Conservation (phyloP, 2,329 filamentous ascomycete genomes). For the Coniosporium tulheliwenetii region DNA sequence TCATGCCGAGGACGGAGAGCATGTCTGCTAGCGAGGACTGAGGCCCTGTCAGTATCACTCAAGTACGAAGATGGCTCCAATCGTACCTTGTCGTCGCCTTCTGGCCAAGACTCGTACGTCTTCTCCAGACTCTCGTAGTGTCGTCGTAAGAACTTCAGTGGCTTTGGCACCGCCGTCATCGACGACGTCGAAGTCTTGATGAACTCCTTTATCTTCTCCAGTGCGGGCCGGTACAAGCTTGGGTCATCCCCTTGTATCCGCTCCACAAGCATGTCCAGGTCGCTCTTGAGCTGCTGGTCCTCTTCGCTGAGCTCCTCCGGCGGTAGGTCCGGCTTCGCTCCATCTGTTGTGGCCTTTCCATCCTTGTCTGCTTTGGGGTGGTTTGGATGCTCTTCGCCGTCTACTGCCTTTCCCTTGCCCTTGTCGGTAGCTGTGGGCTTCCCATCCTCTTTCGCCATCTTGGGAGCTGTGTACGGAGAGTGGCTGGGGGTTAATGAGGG, state of each 20-base stretch:
- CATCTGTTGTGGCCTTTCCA: conserved; percentile 54
- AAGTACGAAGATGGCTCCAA: conserved; percentile 2
- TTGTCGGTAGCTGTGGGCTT: conserved; percentile 74
- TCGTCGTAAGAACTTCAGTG: conserved; percentile 90
- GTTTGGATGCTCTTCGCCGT: conserved; percentile 32
- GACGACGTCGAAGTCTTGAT: conserved; percentile 99
- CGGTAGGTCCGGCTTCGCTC: conserved; percentile 55
- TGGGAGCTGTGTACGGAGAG: conserved; percentile 20
- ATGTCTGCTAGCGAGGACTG: conserved; percentile 75
- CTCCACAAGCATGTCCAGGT: conserved; percentile 96
- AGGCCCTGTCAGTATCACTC: not conserved
- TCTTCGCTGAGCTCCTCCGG: conserved; percentile 91
- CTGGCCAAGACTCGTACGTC: conserved; percentile 79
- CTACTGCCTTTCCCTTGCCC: conserved; percentile 84
- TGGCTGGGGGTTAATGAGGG: too few species aligned
- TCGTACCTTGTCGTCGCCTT: conserved; percentile 65
- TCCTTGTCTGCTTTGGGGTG: conserved; percentile 49
- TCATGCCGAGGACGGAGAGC: conserved; percentile 96
- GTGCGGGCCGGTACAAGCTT: conserved; percentile 75
- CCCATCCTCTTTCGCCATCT: conserved; percentile 84
- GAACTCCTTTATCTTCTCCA: conserved; percentile 93
- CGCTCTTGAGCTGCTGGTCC: conserved; percentile 94
- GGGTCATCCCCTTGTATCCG: conserved; percentile 84
- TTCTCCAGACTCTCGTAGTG: conserved; percentile 85
- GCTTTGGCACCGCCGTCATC: conserved; percentile 98